phyloP scores from a whole-genome alignment of 495 filamentous ascomycete species.

The Cercophora samala region DNA sequence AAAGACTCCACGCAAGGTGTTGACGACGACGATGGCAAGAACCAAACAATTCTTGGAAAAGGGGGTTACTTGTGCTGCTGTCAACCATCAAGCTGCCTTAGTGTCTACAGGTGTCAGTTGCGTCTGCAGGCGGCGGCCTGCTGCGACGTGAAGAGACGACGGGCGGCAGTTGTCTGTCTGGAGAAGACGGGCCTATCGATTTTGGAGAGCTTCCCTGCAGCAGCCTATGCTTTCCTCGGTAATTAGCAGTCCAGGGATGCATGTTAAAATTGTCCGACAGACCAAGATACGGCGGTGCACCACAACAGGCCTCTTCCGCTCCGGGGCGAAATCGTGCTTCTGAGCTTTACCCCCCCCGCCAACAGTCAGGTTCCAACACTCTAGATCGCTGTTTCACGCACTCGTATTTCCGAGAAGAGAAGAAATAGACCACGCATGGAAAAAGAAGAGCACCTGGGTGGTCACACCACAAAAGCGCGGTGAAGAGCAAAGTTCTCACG shows the following conservation, averaged over 20 bases:
- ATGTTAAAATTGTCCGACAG: constrained; percentile 10
- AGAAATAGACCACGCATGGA: background rate
- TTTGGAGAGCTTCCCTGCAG: constrained; percentile 9
- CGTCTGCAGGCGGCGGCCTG: background rate
- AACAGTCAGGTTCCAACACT: background rate
- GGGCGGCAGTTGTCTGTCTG: background rate
- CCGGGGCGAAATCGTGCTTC: background rate
- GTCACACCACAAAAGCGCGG: constrained; percentile 6
- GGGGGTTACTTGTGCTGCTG: background rate
- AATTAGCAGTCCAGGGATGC: constrained; percentile 5
- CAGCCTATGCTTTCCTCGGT: constrained; percentile 5
- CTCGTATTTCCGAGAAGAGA: constrained; percentile 5
- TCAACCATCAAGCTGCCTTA: background rate
- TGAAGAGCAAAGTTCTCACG: background rate
- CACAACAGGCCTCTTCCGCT: background rate
- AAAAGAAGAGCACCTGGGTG: background rate
- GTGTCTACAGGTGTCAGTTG: constrained; percentile 6
- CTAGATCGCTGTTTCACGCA: background rate
- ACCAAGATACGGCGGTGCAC: background rate
- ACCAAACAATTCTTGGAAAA: background rate
- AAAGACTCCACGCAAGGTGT: background rate
- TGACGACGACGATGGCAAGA: background rate
- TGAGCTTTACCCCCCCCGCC: background rate
- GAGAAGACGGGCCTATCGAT: background rate
- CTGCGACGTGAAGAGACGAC: background rate